Percentiles rank a stretch among this genome's conserved stretches.
Evolutionary conservation across 2,329 filamentous ascomycete species (phyloP).

Genomic region (Aspergillus pseudoviridinutans): DNA sequence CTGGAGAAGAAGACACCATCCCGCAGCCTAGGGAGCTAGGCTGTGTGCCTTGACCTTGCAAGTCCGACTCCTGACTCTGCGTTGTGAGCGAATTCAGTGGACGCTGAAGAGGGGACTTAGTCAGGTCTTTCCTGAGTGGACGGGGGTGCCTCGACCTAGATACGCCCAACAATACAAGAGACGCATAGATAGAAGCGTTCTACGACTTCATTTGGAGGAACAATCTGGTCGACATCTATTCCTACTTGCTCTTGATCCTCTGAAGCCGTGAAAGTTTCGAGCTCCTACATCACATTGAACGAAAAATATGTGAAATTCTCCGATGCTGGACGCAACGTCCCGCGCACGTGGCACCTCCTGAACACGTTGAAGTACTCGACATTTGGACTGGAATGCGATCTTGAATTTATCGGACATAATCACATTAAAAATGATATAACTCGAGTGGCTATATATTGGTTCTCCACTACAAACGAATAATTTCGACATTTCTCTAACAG

Average conservation of each 20-base stretch:
- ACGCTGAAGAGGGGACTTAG: neutral
- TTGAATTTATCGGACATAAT: no score
- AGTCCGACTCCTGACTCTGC: neutral
- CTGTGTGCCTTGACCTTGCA: no score
- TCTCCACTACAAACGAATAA: neutral
- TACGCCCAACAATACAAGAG: neutral
- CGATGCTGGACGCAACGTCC: neutral
- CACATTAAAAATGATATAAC: no score
- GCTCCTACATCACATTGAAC: neutral
- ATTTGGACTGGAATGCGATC: no score
- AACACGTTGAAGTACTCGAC: neutral
- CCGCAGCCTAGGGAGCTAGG: no score
- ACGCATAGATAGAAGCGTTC: neutral
- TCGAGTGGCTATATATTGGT: neutral
- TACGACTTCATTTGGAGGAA: neutral
- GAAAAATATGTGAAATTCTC: neutral
- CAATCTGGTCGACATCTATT: neutral
- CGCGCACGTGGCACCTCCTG: neutral
- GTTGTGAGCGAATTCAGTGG: neutral
- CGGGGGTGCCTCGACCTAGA: neutral
- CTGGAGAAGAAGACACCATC: slow-evolving; percentile 3
- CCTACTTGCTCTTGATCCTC: neutral
- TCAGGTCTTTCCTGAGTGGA: neutral
- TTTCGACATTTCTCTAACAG: neutral
- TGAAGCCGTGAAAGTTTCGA: neutral